Base-by-base conservation (phyloP, 108 stramenopile species). In the Tribonema minus region DNA sequence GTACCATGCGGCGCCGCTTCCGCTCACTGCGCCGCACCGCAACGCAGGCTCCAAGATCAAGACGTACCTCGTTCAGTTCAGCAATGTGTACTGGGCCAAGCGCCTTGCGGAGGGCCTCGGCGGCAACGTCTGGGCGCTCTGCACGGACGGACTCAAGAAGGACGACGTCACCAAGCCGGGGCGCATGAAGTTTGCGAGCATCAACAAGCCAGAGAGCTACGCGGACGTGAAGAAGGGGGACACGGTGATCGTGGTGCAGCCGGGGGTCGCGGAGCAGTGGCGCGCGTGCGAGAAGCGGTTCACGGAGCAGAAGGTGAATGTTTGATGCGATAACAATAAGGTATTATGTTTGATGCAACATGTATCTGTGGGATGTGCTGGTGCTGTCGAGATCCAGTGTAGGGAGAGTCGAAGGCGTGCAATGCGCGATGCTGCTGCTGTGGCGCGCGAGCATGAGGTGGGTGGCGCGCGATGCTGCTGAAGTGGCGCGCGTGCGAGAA, bases 41-140 rank as follows among this genome's bases (percentile, higher is more conserved):
- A n/a, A n/a, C n/a, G n/a, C n/a, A n/a, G 93, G 93, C n/a, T 88
- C 88, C 6, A 88, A 91, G 6, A 76, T 94, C 20, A 86, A 88
- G 27, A 76, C 92, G 20, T 88, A 94, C 46, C 83, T 92, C 61
- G 82, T 94, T 64, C 91, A 87, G 26, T 94, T 88, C 75, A 84
- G 89, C 73, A 94, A 94, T 66, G 72, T 94, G 23, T 94, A 91
- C 72, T 94, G 91, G 91, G 91, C 92, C 6, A 94, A 94, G 67
- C 20, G 66, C 67, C 31, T 78, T 15, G 77, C 77, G n/a, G 77
- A 78, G 25, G 77, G 77, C 1, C 77, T 78, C 4, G 90, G 91
- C 0, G 88, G 88, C 34, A 84, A 87, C 3, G 89, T 89, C 2
- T 84, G 89, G 68, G 91, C 90, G 39, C 64, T 91, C 23, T 88